Base-by-base conservation (phyloP, 176 grass and related monocot genomes). In the Triticum monococcum region DNA sequence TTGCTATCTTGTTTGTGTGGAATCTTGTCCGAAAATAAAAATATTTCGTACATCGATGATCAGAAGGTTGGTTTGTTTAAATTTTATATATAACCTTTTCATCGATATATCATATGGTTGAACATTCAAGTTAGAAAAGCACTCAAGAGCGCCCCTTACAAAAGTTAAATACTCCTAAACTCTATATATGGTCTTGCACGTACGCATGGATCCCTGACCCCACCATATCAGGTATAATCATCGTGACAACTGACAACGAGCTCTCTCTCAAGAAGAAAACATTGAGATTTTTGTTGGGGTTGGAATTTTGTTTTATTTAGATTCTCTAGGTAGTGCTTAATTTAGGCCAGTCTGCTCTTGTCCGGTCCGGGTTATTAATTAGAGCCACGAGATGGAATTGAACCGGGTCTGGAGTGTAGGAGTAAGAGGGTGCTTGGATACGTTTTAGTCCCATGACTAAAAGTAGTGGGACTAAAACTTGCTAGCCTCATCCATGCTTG, bases 31-130 rank as follows among this genome's bases (percentile, higher is more conserved):
- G 5, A 30, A 68, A 36, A 64, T 22, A 70, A 30, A 38, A 46
- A 48, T 9, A n/a, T 63, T 81, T 69, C 17, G 17, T 57, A 59
- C 56, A 12, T 54, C 5, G 11, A 86, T 71, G 50, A 86, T 71
- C 37, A 33, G 71, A 70, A 77, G 69, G 77, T 82, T 31, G 2
- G 46, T 38, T 90, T 65, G 23, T 73, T 90, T 87, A 72, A 90
- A 77, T 85, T 89, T 48, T 9, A 62, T 18, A 22, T 8, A 43
- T 76, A n/a, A 31, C 45, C 2, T 54, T 76, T 31, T 30, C 25
- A 31, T 50, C 24, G 24, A 75, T 75, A 89, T 63, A n/a, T 75
- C 25, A 40, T 18, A 9, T 60, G 12, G 35, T 4, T 31, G 31
- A 68, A 83, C 31, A 12, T 18, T 25, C 46, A 6, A 18, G 37